Evolutionary conservation across 2,329 filamentous ascomycete species (phyloP).

Genomic region (Pyrenochaeta sp.): DNA sequence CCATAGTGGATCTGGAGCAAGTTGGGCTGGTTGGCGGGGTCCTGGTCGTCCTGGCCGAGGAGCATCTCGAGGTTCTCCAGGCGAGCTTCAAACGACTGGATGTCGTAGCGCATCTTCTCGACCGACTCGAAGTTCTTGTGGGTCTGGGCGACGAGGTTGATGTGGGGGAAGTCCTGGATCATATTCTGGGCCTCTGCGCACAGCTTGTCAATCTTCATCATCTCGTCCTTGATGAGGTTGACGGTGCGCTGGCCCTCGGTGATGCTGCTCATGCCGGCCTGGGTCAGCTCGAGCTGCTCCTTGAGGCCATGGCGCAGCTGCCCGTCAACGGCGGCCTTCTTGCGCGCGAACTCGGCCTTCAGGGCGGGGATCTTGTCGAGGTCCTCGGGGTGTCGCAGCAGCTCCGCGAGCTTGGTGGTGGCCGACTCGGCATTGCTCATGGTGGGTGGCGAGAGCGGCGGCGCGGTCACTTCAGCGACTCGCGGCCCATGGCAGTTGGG

Average conservation of each 20-base stretch:
- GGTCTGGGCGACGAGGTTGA: constrained; percentile 90
- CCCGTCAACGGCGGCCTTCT: constrained; percentile 89
- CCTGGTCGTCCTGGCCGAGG: constrained; percentile 81
- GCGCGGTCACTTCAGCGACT: constrained; percentile 12
- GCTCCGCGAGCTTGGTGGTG: constrained; percentile 84
- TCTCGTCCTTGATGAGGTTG: constrained; percentile 93
- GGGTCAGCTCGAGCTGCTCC: constrained; percentile 93
- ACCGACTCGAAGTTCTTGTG: constrained; percentile 96
- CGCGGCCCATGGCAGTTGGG: constrained; percentile 27
- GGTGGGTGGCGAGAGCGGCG: constrained; percentile 18
- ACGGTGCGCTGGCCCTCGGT: constrained; percentile 91
- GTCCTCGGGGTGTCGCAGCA: constrained; percentile 94
- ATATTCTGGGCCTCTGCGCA: constrained; percentile 97
- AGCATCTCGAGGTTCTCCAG: constrained; percentile 78
- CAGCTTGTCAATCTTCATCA: constrained; percentile 97
- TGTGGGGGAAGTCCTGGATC: constrained; percentile 94
- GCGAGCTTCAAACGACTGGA: constrained; percentile 85
- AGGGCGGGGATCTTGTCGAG: constrained; percentile 92
- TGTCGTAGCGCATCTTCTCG: constrained; percentile 88
- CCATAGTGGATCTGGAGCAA: constrained; percentile 89
- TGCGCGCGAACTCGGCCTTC: constrained; percentile 91
- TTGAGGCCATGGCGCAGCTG: constrained; percentile 87
- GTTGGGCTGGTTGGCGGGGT: constrained; percentile 90
- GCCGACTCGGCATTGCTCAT: constrained; percentile 70
- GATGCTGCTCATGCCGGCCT: constrained; percentile 88